These are phyloP conservation scores for Penicillium antarcticum DNA, from an alignment of 495 filamentous ascomycete species.

Conservation along the genomic window DNA sequence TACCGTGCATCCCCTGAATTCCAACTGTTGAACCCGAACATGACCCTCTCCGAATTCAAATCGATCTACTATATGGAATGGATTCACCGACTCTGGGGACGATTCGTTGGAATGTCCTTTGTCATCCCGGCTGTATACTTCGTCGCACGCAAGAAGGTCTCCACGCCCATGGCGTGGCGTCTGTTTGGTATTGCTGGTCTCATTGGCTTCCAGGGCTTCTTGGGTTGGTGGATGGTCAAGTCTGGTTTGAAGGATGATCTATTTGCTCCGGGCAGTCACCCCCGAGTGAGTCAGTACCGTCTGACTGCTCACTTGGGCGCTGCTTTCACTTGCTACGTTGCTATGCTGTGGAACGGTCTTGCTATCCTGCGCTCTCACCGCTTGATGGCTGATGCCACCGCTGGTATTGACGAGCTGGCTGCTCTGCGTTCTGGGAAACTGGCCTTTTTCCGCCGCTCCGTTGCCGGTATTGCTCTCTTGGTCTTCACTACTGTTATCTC, in stretches of 20 bases:
- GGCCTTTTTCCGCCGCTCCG: conserved; percentile 66
- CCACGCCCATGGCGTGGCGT: conserved; percentile 67
- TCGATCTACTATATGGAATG: conserved; percentile 99
- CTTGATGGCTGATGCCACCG: conserved; percentile 60
- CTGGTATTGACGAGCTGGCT: conserved; percentile 51
- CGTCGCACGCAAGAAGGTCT: conserved; percentile 74
- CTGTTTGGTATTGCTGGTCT: conserved; percentile 81
- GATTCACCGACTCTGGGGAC: conserved; percentile 94
- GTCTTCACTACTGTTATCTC: conserved; percentile 91
- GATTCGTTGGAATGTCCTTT: conserved; percentile 85
- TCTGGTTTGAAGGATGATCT: conserved; percentile 91
- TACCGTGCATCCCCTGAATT: conserved; percentile 91
- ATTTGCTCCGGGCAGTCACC: conserved; percentile 85
- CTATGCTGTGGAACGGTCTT: conserved; percentile 93
- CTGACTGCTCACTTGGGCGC: conserved; percentile 84
- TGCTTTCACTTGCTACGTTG: conserved; percentile 85
- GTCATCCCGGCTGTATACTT: conserved; percentile 86
- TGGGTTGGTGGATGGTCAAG: conserved; percentile 99
- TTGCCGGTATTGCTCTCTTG: conserved; percentile 67
- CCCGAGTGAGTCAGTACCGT: conserved; percentile 90
- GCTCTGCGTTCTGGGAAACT: conserved; percentile 63
- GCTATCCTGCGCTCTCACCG: conserved; percentile 71
- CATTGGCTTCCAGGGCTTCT: conserved; percentile 92
- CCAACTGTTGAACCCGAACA: conserved; percentile 82
- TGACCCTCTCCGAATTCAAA: conserved; percentile 91